These are phyloP conservation scores for Amorphotheca resinae DNA, from an alignment of 495 filamentous ascomycete genomes.

Conservation along the genomic window DNA sequence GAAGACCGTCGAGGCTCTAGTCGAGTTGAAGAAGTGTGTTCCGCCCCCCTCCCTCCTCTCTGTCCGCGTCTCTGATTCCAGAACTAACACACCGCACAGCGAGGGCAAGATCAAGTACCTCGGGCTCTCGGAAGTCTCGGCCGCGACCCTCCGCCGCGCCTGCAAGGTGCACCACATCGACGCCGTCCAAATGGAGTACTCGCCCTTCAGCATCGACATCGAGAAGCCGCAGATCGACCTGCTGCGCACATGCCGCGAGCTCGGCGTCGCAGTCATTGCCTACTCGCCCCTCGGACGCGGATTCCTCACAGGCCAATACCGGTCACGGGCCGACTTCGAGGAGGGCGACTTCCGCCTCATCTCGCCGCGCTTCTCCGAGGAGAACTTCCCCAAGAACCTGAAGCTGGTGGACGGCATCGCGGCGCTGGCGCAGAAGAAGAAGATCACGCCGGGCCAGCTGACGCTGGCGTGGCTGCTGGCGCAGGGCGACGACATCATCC, in stretches of 20 bases:
- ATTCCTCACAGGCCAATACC: slow-evolving; percentile 38
- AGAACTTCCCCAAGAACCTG: slow-evolving; percentile 42
- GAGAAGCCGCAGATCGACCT: slow-evolving; percentile 35
- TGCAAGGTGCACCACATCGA: slow-evolving; percentile 45
- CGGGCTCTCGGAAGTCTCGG: slow-evolving; percentile 43
- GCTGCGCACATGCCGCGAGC: slow-evolving; percentile 43
- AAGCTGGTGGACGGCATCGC: slow-evolving; percentile 30
- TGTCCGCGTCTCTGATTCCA: not conserved
- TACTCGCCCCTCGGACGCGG: slow-evolving; percentile 54
- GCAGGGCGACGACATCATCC: slow-evolving; percentile 48
- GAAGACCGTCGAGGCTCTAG: slow-evolving; percentile 40
- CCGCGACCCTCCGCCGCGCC: slow-evolving; percentile 45
- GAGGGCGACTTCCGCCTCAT: slow-evolving; percentile 28
- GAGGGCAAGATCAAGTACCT: slow-evolving; percentile 48
- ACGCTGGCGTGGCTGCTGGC: slow-evolving; percentile 46
- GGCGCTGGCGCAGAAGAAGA: slow-evolving; percentile 35
- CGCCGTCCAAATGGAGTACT: slow-evolving; percentile 56
- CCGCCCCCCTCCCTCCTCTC: not conserved
- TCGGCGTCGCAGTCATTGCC: slow-evolving; percentile 47
- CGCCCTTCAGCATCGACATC: slow-evolving; percentile 44
- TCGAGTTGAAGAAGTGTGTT: slow-evolving; percentile 22
- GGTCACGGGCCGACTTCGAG: slow-evolving; percentile 31
- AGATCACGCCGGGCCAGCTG: slow-evolving; percentile 35
- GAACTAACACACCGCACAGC: not conserved
- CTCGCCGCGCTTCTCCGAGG: slow-evolving; percentile 36